Conservation (phyloP, 768 basidiomycete genomes). For the Tephrocybe sp. region DNA sequence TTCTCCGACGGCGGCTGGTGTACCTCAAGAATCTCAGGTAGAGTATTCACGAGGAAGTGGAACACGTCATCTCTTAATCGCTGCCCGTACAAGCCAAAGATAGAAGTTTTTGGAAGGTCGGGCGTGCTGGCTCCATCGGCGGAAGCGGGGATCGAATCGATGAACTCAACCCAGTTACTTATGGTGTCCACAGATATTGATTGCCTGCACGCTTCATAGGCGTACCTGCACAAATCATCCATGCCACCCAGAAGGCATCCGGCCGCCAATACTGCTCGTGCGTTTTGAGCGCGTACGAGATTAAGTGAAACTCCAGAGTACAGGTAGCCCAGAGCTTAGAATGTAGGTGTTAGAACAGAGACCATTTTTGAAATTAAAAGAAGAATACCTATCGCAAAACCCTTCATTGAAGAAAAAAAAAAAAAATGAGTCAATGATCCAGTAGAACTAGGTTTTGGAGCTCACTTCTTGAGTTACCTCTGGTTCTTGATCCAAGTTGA, state of each 20-base stretch:
- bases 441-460: conserved; percentile 12
- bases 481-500: conserved; percentile 74
- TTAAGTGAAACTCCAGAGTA: conserved; percentile 72
- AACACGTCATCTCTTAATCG: conserved; percentile 74
- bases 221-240: conserved; percentile 78
- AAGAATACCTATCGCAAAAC: conserved; percentile 67
- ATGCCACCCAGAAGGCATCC: conserved; percentile 84
- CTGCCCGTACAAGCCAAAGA: conserved; percentile 79
- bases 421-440: conserved; percentile 12
- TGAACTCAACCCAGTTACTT: conserved; percentile 73
- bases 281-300: conserved; percentile 72
- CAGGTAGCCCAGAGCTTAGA: conserved; percentile 71
- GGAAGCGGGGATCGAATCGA: conserved; percentile 51
- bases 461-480: conserved; percentile 84
- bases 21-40: conserved; percentile 65
- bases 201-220: conserved; percentile 74
- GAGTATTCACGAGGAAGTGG: conserved; percentile 71
- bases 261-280: conserved; percentile 81
- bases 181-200: conserved; percentile 78
- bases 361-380: conserved; percentile 7
- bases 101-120: conserved; percentile 46
- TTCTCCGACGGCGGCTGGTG: conserved; percentile 35
- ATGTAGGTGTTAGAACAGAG: conserved; percentile 15
- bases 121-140: conserved; percentile 53
- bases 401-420: conserved; percentile 43